These are phyloP conservation scores for Aspergillus tubingensis DNA, from an alignment of 2,329 filamentous ascomycete species.

Conservation along the genomic window DNA sequence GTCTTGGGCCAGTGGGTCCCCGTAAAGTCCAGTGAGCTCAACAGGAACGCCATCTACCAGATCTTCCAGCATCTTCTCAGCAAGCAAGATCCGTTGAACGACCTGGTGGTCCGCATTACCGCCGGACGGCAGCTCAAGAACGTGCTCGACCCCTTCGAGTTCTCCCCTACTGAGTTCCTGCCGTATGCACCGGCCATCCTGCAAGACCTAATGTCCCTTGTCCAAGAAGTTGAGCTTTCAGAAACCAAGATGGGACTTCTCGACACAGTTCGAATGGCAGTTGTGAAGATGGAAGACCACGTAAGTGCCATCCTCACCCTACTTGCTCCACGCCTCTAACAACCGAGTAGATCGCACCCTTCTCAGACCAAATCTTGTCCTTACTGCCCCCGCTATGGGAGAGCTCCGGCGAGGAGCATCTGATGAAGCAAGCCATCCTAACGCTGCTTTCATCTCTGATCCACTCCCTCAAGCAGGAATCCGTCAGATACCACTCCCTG, in stretches of 20 bases:
- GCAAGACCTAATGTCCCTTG: constrained; percentile 71
- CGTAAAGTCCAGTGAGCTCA: constrained; percentile 69
- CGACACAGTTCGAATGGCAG: constrained; percentile 79
- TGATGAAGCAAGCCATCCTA: constrained; percentile 92
- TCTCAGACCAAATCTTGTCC: constrained; percentile 77
- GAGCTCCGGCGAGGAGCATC: constrained; percentile 78
- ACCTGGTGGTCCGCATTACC: constrained; percentile 88
- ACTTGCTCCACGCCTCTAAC: not conserved
- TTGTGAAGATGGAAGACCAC: constrained; percentile 76
- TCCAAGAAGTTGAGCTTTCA: constrained; percentile 75
- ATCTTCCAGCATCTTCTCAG: constrained; percentile 87
- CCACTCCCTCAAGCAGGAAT: constrained; percentile 78
- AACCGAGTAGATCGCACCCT: constrained; percentile 55
- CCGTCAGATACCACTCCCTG: constrained; percentile 73
- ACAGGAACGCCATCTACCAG: constrained; percentile 75
- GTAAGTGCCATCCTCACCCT: constrained; percentile 41
- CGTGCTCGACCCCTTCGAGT: constrained; percentile 82
- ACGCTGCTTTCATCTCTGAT: constrained; percentile 82
- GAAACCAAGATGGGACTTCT: constrained; percentile 91
- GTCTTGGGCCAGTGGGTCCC: constrained; percentile 87
- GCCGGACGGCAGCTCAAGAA: constrained; percentile 81
- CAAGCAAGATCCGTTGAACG: constrained; percentile 74
- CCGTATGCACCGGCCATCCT: constrained; percentile 77
- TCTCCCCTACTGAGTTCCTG: constrained; percentile 70
- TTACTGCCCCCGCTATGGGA: constrained; percentile 83